A percentile compares a stretch with the other conserved stretches of the same genome.
These are phyloP conservation scores for Ensete glaucum DNA, from an alignment of 176 grass and related monocot species.

Conservation along the genomic window DNA sequence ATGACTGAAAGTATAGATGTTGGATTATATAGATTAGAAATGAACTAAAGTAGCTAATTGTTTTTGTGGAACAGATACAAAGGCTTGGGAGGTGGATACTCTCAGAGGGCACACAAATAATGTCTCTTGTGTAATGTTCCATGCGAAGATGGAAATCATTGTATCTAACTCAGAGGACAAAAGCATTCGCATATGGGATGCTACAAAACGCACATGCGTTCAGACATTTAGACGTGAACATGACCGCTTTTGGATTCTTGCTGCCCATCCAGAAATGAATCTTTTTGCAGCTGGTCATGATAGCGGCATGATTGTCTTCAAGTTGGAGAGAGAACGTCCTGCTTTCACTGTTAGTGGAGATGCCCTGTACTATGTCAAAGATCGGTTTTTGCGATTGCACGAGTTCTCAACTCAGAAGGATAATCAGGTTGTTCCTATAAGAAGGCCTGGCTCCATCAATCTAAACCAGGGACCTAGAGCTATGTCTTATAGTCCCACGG, in stretches of 20 bases:
- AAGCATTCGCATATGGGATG: slow-evolving; percentile 90
- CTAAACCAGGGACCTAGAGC: slow-evolving; percentile 76
- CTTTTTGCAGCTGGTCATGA: slow-evolving; percentile 95
- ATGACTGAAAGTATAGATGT: no score
- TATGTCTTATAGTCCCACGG: slow-evolving; percentile 73
- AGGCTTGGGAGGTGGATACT: slow-evolving; percentile 96
- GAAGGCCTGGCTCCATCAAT: slow-evolving; percentile 61
- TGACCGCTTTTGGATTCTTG: slow-evolving; percentile 92
- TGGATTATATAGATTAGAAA: no score
- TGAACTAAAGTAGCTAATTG: no score
- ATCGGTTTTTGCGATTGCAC: slow-evolving; percentile 56
- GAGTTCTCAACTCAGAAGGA: slow-evolving; percentile 80
- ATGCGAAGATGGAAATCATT: slow-evolving; percentile 80
- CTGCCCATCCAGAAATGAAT: slow-evolving; percentile 92
- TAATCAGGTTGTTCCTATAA: slow-evolving; percentile 56
- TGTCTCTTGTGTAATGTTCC: slow-evolving; percentile 91
- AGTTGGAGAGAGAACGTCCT: slow-evolving; percentile 77
- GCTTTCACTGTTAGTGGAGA: slow-evolving; percentile 65
- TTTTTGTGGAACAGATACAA: slow-evolving; percentile 46
- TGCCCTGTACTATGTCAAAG: slow-evolving; percentile 80
- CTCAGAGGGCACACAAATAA: slow-evolving; percentile 91
- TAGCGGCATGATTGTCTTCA: slow-evolving; percentile 95
- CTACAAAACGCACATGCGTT: slow-evolving; percentile 76
- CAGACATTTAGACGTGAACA: slow-evolving; percentile 82
- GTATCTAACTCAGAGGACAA: slow-evolving; percentile 97